These are phyloP conservation scores for Penicillium sclerotigenum DNA, from an alignment of 2,329 filamentous ascomycete genomes.

Conservation along the genomic window DNA sequence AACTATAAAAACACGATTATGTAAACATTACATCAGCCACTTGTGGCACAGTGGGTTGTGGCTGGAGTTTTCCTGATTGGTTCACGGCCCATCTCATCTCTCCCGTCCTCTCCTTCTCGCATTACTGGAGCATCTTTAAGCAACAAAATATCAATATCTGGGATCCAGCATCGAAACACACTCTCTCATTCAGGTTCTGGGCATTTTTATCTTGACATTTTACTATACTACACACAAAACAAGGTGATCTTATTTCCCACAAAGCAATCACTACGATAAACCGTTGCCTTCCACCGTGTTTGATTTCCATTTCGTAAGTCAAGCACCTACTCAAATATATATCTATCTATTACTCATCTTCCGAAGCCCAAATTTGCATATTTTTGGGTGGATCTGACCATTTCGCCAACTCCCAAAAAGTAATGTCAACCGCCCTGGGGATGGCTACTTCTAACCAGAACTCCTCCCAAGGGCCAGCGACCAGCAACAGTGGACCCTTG, in stretches of 20 bases:
- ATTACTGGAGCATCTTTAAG: not conserved
- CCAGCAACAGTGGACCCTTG: not conserved
- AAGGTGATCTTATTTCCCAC: not conserved
- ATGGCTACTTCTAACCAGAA: constrained; percentile 4
- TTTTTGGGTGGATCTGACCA: not conserved
- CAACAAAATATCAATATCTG: not conserved
- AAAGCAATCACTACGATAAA: not conserved
- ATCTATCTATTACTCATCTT: not conserved
- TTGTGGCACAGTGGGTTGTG: not conserved
- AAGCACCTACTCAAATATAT: not conserved
- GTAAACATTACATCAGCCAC: not conserved
- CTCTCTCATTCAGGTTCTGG: not conserved
- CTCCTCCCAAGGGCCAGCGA: not conserved
- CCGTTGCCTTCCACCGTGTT: not conserved
- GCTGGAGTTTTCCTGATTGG: constrained; percentile 7
- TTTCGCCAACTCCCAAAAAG: not conserved
- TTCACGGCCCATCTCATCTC: not conserved
- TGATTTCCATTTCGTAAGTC: not conserved
- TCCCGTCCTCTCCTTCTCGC: not conserved
- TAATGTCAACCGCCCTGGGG: not conserved
- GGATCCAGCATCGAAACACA: not conserved
- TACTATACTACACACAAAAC: not conserved
- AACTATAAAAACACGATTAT: not conserved
- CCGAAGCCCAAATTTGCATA: not conserved
- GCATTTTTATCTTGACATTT: not conserved